Evolutionary conservation across 169 alveolate species (phyloP).

Genomic region (Miamiensis avidus): DNA sequence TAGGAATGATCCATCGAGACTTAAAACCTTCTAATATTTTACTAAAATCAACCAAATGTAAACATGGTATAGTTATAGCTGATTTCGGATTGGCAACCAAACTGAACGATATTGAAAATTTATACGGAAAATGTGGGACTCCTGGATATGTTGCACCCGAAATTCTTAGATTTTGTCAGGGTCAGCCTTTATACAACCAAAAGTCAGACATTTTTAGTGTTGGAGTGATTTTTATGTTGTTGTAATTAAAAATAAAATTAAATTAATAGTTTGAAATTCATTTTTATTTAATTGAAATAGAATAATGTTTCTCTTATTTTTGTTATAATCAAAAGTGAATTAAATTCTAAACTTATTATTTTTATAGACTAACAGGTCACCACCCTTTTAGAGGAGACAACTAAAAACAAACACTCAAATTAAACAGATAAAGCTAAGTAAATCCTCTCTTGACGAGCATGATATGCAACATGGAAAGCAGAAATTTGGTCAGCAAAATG

Average conservation of each 20-base stretch:
- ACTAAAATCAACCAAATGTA: slow-evolving; percentile 51
- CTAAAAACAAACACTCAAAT: slow-evolving; percentile 30
- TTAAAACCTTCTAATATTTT: slow-evolving; percentile 75
- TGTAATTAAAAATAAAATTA: neutral
- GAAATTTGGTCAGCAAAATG: slow-evolving; percentile 53
- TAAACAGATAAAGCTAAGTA: neutral
- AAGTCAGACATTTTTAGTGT: slow-evolving; percentile 73
- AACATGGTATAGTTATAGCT: slow-evolving; percentile 64
- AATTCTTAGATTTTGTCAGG: slow-evolving; percentile 36
- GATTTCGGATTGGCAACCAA: slow-evolving; percentile 81
- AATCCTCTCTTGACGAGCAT: slow-evolving; percentile 9
- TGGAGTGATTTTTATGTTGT: slow-evolving; percentile 64
- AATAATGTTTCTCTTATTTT: neutral
- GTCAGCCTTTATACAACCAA: slow-evolving; percentile 48
- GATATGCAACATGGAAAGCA: neutral
- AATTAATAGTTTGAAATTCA: too few species aligned
- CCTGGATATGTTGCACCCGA: slow-evolving; percentile 83
- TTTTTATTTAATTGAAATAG: neutral
- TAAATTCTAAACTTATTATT: too few species aligned
- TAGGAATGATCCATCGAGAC: slow-evolving; percentile 68
- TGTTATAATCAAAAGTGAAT: too few species aligned
- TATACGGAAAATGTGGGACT: slow-evolving; percentile 68
- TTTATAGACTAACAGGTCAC: slow-evolving; percentile 18
- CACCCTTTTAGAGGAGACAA: slow-evolving; percentile 38
- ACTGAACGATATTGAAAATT: slow-evolving; percentile 42